phyloP scores from a whole-genome alignment of 2,329 filamentous ascomycete genomes.

The Fusarium dlaminii region DNA sequence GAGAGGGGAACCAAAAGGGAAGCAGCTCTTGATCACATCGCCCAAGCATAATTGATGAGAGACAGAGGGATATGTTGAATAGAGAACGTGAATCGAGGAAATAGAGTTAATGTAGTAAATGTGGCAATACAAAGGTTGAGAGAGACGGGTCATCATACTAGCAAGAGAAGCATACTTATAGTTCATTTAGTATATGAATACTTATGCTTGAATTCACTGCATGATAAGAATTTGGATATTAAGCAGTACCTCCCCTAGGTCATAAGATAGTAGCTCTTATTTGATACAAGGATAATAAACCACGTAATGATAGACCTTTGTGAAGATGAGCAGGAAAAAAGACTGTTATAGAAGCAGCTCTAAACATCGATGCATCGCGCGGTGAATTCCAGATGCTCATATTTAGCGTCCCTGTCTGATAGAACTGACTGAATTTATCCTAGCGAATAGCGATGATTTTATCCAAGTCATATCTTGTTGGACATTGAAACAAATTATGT shows the following conservation, averaged over 20 bases:
- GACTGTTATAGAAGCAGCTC: not conserved
- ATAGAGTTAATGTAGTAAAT: too few species aligned
- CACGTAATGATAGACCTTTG: not conserved
- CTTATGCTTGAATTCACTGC: not conserved
- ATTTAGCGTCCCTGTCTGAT: too few species aligned
- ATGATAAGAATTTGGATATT: not conserved
- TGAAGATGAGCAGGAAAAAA: too few species aligned
- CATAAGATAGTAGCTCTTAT: fast-evolving
- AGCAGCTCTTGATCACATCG: not conserved
- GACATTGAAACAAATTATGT: not conserved
- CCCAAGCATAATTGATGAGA: not conserved
- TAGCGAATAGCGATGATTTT: not conserved
- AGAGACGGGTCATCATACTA: not conserved
- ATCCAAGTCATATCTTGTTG: too few species aligned
- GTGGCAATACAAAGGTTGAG: fast-evolving
- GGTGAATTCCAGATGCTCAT: too few species aligned
- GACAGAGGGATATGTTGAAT: not conserved
- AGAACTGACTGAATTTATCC: not conserved
- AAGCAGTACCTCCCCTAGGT: fast-evolving
- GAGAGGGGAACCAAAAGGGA: not conserved
- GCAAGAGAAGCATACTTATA: not conserved
- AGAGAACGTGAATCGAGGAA: not conserved
- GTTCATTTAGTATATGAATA: too few species aligned
- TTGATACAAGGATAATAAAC: not conserved
- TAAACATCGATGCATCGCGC: not conserved